Percentiles rank a stretch among this genome's conserved stretches.
phyloP scores from a whole-genome alignment of 495 filamentous ascomycete genomes.

The Trichoderma orchidacearum region DNA sequence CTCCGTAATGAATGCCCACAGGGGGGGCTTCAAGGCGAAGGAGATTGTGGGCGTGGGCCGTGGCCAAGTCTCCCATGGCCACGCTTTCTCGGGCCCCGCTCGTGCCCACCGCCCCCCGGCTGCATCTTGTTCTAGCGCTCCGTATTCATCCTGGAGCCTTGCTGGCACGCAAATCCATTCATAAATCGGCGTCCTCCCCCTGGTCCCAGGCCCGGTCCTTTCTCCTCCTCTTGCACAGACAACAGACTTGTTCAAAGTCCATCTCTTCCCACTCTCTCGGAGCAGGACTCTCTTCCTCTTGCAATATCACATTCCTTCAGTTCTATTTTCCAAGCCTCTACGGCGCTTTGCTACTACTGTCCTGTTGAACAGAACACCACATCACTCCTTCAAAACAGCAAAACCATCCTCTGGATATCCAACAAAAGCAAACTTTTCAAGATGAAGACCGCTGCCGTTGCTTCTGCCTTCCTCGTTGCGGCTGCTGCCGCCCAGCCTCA shows the following conservation, averaged over 20 bases:
- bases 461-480: constrained; percentile 27
- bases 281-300: constrained; percentile 1
- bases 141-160: neutral
- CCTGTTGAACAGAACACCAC: neutral
- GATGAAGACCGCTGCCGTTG: constrained; percentile 35
- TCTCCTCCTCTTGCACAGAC: neutral
- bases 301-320: neutral
- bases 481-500: constrained; percentile 31
- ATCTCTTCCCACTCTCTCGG: neutral
- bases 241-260: neutral
- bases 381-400: neutral
- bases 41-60: no score
- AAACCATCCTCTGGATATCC: no score
- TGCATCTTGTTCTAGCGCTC: neutral
- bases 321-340: neutral
- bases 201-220: constrained; percentile 10
- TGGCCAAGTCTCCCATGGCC: neutral
- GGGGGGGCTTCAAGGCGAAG: no score
- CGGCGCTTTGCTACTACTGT: neutral
- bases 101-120: neutral
- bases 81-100: neutral
- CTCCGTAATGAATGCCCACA: no score
- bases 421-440: constrained; percentile 5
- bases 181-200: neutral
- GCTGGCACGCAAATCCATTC: neutral